Evolutionary conservation across 371 early-diverging fungal genomes (phyloP).

Genomic region (Haplosporangium sp.): DNA sequence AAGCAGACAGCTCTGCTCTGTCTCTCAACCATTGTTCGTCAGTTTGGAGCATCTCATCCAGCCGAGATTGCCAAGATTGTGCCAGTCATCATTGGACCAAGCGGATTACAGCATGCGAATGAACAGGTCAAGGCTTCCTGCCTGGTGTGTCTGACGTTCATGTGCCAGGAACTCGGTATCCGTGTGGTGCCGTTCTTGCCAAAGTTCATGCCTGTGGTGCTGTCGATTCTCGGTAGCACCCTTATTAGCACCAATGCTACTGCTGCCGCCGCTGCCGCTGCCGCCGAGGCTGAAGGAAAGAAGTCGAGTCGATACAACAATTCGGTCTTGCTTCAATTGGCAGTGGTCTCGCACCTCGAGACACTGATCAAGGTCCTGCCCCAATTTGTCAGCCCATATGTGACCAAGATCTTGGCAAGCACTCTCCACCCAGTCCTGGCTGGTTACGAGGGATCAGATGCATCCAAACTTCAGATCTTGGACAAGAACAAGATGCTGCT

Average conservation of each 20-base stretch:
- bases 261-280: constrained; percentile 22
- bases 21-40: constrained; percentile 77
- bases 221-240: constrained; percentile 49
- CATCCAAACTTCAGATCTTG: constrained; percentile 60
- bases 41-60: constrained; percentile 73
- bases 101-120: constrained; percentile 65
- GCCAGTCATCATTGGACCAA: constrained; percentile 66
- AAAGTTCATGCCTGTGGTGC: constrained; percentile 81
- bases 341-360: constrained; percentile 78
- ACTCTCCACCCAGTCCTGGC: constrained; percentile 69
- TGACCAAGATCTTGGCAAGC: constrained; percentile 66
- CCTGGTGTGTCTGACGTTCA: constrained; percentile 77
- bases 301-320: constrained; percentile 51
- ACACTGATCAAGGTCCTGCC: constrained; percentile 78
- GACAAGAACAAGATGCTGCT: constrained; percentile 65
- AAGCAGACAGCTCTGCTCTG: constrained; percentile 86
- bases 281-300: constrained; percentile 30
- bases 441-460: constrained; percentile 56
- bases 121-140: constrained; percentile 77
- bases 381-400: constrained; percentile 87
- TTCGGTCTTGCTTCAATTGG: constrained; percentile 63
- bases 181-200: constrained; percentile 88
- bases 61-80: constrained; percentile 71
- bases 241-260: constrained; percentile 31
- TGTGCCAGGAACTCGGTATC: constrained; percentile 81